phyloP scores from a whole-genome alignment of 2,329 filamentous ascomycete species.

The Hypoxylon sp. region DNA sequence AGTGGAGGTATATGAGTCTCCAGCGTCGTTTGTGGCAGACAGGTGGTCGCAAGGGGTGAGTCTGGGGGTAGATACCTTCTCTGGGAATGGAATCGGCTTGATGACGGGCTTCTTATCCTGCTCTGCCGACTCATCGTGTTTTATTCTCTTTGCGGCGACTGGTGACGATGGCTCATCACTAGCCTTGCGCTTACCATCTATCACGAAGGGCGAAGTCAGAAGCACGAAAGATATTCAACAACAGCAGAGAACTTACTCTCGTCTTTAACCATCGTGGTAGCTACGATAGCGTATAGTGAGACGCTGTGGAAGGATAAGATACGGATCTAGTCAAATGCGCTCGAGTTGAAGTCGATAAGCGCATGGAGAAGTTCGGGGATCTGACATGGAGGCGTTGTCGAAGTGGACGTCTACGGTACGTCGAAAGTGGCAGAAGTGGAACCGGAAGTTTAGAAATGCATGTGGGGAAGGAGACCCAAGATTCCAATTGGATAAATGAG shows the following conservation, averaged over 20 bases:
- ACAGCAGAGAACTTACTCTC: conserved; percentile 53
- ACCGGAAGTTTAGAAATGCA: conserved; percentile 1
- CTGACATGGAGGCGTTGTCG: conserved; percentile 4
- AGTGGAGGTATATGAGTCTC: neutral
- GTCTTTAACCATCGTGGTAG: conserved; percentile 57
- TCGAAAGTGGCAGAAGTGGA: neutral
- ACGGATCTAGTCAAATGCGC: conserved; percentile 4
- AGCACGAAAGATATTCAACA: conserved; percentile 1
- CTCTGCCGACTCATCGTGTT: conserved; percentile 63
- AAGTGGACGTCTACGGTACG: neutral
- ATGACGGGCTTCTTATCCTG: conserved; percentile 65
- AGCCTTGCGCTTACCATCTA: conserved; percentile 80
- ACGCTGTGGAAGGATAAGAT: neutral
- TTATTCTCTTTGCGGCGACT: conserved; percentile 75
- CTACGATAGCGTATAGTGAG: neutral
- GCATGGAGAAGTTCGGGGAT: conserved; percentile 16
- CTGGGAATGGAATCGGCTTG: conserved; percentile 85
- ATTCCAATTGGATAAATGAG: conserved; percentile 15
- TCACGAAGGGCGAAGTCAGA: conserved; percentile 9
- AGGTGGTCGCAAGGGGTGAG: conserved; percentile 29
- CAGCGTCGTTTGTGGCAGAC: neutral
- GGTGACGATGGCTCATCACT: conserved; percentile 74
- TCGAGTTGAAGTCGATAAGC: conserved; percentile 13
- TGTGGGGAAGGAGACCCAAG: conserved; percentile 8
- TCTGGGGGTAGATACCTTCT: conserved; percentile 73